phyloP scores from a whole-genome alignment of 768 basidiomycete species.

The Gautieria morchelliformis region DNA sequence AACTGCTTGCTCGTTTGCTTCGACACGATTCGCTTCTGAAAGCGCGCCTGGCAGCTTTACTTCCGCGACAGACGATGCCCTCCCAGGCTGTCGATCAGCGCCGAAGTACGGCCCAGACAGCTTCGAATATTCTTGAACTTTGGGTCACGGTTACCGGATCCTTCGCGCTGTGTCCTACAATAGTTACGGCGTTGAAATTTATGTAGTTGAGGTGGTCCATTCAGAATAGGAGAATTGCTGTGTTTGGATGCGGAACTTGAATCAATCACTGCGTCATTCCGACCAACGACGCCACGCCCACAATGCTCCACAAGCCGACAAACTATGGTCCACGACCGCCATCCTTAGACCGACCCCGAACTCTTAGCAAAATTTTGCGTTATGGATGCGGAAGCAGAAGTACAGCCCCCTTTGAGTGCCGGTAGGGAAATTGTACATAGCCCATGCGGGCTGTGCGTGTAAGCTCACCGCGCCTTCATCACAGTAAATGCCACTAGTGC shows the following conservation, averaged over 20 bases:
- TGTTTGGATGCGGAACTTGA: background rate
- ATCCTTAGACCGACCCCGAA: background rate
- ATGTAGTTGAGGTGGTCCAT: background rate
- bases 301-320: background rate
- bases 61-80: background rate
- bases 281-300: background rate
- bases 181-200: background rate
- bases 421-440: background rate
- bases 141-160: background rate
- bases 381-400: no score
- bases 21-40: background rate
- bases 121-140: background rate
- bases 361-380: no score
- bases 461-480: background rate
- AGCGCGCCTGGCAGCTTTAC: background rate
- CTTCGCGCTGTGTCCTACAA: background rate
- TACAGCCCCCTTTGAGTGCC: background rate
- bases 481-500: background rate
- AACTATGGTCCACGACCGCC: background rate
- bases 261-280: background rate
- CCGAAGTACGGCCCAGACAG: background rate
- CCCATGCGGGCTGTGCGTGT: background rate
- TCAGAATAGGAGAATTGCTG: background rate
- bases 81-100: background rate
- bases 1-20: background rate